Base-by-base conservation (phyloP, 352 stramenopile genomes). In the Phytophthora capsici region DNA sequence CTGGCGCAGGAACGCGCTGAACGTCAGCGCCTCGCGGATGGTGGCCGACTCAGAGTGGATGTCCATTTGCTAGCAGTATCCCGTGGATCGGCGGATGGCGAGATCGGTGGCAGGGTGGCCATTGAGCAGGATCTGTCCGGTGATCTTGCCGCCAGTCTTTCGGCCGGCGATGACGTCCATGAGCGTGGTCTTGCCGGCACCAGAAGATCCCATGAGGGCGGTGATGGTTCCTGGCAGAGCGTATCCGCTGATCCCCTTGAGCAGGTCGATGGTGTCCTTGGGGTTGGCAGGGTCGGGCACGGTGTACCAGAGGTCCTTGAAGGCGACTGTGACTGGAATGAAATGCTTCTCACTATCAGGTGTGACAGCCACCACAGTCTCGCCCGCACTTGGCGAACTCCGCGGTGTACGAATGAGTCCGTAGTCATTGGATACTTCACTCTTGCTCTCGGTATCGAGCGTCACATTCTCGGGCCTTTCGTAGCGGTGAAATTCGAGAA, bases 1-100 rank as follows among this genome's bases (percentile, higher is more conserved):
- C 26, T 73, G 65, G 16, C 69, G 69, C n/a, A 77, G 45, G 38
- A 69, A 71, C 12, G 43, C 30, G 37, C 47, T 80, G 50, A 77
- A 73, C 7, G 63, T 67, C 4, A 77, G 23, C 40, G 53, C 44
- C 23, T 98, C 93, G 14, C 89, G 78, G 14, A 93, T 83, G 1
- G 93, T 98, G 4, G 86, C 75, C 2, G 91, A 96, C 36, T 91
- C 76, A 10, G 80, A 86, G 28, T 97, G 80, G 36, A 88, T 85
- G 61, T 97, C 91, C 63, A 95, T 91, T 63, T 97, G 90, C 54
- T 84, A 73, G 36, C 76, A 82, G 49, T 85, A 85, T 13, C 76
- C 76, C 17, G 77, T 88, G 17, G 63, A 75, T 5, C 78, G 76
- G 10, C 72, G 73, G 32, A 83, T 85, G 19, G 71, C 73, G 4